These are phyloP conservation scores for Domatiomyces catenatus DNA, from an alignment of 2,329 filamentous ascomycete species.

Conservation along the genomic window DNA sequence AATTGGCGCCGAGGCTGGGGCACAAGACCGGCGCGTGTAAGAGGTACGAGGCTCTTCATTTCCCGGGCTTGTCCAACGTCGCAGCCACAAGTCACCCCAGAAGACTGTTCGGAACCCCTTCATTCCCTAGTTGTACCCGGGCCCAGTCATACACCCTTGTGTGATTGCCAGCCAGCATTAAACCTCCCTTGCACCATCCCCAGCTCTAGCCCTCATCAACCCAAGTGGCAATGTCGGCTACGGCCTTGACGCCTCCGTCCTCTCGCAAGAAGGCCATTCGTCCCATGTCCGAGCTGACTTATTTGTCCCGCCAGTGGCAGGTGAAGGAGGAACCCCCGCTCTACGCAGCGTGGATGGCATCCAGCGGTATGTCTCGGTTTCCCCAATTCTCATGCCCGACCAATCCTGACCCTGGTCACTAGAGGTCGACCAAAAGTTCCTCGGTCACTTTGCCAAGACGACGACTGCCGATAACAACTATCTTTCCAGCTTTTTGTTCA, in stretches of 20 bases:
- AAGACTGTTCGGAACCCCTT: background rate
- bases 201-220: background rate
- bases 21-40: background rate
- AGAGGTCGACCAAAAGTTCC: conserved; percentile 93
- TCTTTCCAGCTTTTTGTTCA: conserved; percentile 67
- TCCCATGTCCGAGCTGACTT: conserved; percentile 19
- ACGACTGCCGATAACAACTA: conserved; percentile 64
- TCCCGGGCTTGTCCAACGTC: background rate
- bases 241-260: background rate
- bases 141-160: background rate
- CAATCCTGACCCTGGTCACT: conserved; percentile 2
- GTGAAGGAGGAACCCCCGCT: conserved; percentile 20
- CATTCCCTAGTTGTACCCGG: background rate
- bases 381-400: background rate
- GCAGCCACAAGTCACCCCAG: background rate
- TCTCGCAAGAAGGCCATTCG: conserved; percentile 8
- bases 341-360: conserved; percentile 56
- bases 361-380: conserved; percentile 21
- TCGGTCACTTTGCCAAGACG: conserved; percentile 71
- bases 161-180: background rate
- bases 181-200: background rate
- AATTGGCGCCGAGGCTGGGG: background rate
- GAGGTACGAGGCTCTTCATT: background rate
- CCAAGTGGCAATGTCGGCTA: background rate
- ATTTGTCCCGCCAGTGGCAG: conserved; percentile 19